Base-by-base conservation (phyloP, 208 protist genomes). In the Crithidia sp. region DNA sequence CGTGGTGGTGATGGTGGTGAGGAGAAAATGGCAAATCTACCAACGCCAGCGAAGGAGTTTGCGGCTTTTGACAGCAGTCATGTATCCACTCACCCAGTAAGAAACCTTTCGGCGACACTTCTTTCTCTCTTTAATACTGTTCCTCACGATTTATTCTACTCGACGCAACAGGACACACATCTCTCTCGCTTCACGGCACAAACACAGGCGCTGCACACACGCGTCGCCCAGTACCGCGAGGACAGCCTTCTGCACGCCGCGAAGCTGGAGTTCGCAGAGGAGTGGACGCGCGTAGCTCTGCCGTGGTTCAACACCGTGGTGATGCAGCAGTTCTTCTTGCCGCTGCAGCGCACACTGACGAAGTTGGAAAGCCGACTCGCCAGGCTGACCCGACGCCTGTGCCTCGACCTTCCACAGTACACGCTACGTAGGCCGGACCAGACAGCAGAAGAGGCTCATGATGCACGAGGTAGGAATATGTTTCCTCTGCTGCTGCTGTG, bases 271-370 rank as follows among this genome's bases (percentile, higher is more conserved):
- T 65, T 86, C 41, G 77, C 81, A 5, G 58, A 79, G 60, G 50
- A 65, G 14, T 86, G 81, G 81, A 19, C 5, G 4, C 47, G 67
- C 40, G 58, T 78, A 13, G 77, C 68, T 39, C 49, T 76, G 14
- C 81, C 81, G 67, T 86, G 81, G 81, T 82, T 82, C 50, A 45
- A 74, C 5, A 14, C 7, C 5, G 74, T 67, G 4, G 81, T 83
- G 17, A 0, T 49, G 5, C 65, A 44, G 12, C 19, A 47, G 13
- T 86, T 86, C 19, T 71, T 57, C 9, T 7, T 39, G 16, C 39
- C 45, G 0, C 50, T 83, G 13, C 5, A 63, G 52, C 3, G 7
- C 2, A 74, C 52, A 40, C 67, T 85, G 0, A 13, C n/a, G 2
- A 9, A 2, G 3, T 16, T 82, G 28, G 37, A 74, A 13, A 13